A percentile compares a stretch with the other conserved stretches of the same genome.
Evolutionary conservation across 1,139 yeast species (phyloP).

Genomic region (Torulaspora globosa): DNA sequence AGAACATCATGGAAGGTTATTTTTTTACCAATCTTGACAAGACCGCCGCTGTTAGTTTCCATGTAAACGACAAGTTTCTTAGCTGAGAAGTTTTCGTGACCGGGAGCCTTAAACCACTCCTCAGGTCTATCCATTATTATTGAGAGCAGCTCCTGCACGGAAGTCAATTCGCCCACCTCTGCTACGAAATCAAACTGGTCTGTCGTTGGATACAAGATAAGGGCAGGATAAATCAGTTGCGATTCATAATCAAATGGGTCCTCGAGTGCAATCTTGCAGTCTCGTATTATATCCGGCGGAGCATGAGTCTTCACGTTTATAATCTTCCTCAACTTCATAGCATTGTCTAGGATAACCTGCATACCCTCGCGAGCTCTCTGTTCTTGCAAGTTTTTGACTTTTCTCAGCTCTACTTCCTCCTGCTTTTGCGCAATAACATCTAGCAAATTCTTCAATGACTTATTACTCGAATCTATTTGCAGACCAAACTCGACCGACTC

Average conservation of each 20-base stretch:
- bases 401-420: slow-evolving; percentile 28
- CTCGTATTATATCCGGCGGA: slow-evolving; percentile 43
- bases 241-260: slow-evolving; percentile 72
- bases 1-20: slow-evolving; percentile 62
- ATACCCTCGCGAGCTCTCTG: slow-evolving; percentile 26
- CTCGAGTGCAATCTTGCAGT: slow-evolving; percentile 49
- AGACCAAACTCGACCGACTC: slow-evolving; percentile 64
- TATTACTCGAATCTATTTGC: slow-evolving; percentile 55
- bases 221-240: slow-evolving; percentile 73
- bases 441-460: slow-evolving; percentile 47
- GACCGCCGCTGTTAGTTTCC: slow-evolving; percentile 81
- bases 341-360: slow-evolving; percentile 44
- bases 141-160: slow-evolving; percentile 56
- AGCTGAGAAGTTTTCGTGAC: slow-evolving; percentile 55
- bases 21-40: slow-evolving; percentile 80
- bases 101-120: slow-evolving; percentile 65
- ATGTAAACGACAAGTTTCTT: slow-evolving; percentile 66
- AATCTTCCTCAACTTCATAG: slow-evolving; percentile 54
- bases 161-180: slow-evolving; percentile 63
- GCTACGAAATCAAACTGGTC: slow-evolving; percentile 82
- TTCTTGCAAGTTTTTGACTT: slow-evolving; percentile 30
- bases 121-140: slow-evolving; percentile 60
- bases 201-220: slow-evolving; percentile 76
- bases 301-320: slow-evolving; percentile 46
- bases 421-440: slow-evolving; percentile 44